phyloP scores from a whole-genome alignment of 2,329 filamentous ascomycete genomes.

The Penicillium sp. region DNA sequence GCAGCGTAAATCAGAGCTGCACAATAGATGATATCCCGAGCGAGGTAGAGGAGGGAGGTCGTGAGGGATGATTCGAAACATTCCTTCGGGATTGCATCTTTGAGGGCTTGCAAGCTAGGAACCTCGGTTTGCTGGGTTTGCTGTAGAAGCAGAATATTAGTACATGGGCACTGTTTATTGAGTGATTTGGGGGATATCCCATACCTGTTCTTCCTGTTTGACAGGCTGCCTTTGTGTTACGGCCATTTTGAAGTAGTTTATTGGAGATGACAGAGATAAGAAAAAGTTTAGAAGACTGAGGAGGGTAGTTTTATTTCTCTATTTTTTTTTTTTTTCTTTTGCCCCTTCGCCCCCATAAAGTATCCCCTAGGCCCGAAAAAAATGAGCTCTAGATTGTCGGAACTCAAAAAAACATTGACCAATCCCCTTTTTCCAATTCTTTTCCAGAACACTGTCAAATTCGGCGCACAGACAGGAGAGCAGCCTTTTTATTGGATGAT shows the following conservation, averaged over 20 bases:
- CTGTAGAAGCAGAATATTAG: background rate
- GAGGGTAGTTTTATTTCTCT: conserved; percentile 2
- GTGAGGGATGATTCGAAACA: conserved; percentile 60
- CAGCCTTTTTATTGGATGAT: background rate
- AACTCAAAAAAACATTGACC: background rate
- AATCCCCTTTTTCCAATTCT: conserved; percentile 4
- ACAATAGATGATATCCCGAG: conserved; percentile 56
- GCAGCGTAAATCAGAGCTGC: conserved; percentile 52
- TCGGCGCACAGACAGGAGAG: background rate
- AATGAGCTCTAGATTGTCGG: conserved; percentile 8
- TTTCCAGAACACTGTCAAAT: conserved; percentile 14
- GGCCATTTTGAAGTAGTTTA: conserved; percentile 2
- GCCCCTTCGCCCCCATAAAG: conserved; percentile 8
- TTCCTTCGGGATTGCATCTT: conserved; percentile 58
- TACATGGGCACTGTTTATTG: background rate
- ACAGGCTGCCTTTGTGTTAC: conserved; percentile 5
- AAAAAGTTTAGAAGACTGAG: background rate
- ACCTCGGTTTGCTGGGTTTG: conserved; percentile 1
- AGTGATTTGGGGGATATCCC: background rate
- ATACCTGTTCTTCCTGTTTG: conserved; percentile 7
- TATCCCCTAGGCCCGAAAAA: conserved; percentile 1
- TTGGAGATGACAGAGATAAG: background rate
- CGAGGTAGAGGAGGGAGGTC: conserved; percentile 57
- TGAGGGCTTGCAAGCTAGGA: conserved; percentile 20
- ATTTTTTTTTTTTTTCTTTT: background rate